Percentiles rank a stretch among this genome's conserved stretches.
These are phyloP conservation scores for Candida manassasensis DNA, from an alignment of 805 yeast species.

Conservation along the genomic window DNA sequence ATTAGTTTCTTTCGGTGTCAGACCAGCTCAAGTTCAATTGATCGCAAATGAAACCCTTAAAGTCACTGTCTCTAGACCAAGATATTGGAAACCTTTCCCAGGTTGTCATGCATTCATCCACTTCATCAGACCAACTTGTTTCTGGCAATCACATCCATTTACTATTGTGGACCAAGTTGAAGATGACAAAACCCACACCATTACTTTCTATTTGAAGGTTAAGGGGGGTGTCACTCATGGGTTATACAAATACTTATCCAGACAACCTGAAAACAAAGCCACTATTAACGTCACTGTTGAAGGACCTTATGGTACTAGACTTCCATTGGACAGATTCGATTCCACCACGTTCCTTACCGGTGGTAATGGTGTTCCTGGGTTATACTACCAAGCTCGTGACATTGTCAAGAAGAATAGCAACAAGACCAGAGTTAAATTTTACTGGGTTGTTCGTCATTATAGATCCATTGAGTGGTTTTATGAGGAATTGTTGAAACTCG, in stretches of 20 bases:
- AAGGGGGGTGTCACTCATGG: slow-evolving; percentile 50
- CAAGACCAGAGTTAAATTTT: slow-evolving; percentile 32
- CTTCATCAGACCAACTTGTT: slow-evolving; percentile 34
- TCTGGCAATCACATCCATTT: slow-evolving; percentile 47
- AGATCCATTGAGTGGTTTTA: slow-evolving; percentile 45
- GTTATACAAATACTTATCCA: slow-evolving; percentile 20
- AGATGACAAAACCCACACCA: slow-evolving; percentile 29
- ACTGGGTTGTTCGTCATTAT: slow-evolving; percentile 61
- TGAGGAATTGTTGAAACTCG: slow-evolving; percentile 31
- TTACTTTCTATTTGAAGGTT: slow-evolving; percentile 45
- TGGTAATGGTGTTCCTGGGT: slow-evolving; percentile 70
- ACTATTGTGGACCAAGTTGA: slow-evolving; percentile 24
- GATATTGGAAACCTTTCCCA: slow-evolving; percentile 38
- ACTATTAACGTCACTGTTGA: slow-evolving; percentile 27
- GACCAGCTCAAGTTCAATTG: slow-evolving; percentile 31
- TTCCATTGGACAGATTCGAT: slow-evolving; percentile 47
- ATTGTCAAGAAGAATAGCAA: slow-evolving; percentile 14
- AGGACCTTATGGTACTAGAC: slow-evolving; percentile 64
- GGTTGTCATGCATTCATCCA: slow-evolving; percentile 36
- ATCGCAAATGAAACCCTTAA: slow-evolving; percentile 34
- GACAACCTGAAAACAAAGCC: slow-evolving; percentile 20
- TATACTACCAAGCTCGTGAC: slow-evolving; percentile 35
- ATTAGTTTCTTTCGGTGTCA: slow-evolving; percentile 28
- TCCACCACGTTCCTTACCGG: slow-evolving; percentile 62
- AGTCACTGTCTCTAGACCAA: slow-evolving; percentile 46